These are phyloP conservation scores for Coemansia sp. DNA, from an alignment of 192 early-diverging fungal genomes.

Conservation along the genomic window DNA sequence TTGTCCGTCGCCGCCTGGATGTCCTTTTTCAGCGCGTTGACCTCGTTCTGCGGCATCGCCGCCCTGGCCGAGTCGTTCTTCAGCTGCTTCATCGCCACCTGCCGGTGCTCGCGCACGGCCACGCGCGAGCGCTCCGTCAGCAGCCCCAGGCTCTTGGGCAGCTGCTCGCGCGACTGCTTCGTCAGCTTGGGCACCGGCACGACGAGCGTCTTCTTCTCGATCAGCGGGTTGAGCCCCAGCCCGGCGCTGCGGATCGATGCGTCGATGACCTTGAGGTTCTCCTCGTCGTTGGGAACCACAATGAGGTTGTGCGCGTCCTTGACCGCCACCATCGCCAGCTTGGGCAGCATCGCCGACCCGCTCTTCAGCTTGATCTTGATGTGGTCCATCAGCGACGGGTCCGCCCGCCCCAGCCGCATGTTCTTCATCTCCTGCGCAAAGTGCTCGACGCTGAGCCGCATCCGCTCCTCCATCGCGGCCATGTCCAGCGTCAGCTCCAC, in stretches of 20 bases:
- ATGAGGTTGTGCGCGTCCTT: constrained; percentile 81
- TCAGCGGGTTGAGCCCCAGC: constrained; percentile 75
- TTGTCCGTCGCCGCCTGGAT: constrained; percentile 64
- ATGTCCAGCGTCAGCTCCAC: constrained; percentile 55
- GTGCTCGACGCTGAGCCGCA: constrained; percentile 55
- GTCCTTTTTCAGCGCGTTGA: constrained; percentile 58
- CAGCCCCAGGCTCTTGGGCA: constrained; percentile 60
- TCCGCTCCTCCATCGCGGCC: constrained; percentile 54
- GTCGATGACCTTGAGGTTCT: constrained; percentile 64
- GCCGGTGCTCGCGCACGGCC: constrained; percentile 63
- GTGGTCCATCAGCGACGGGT: constrained; percentile 71
- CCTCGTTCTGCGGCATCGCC: constrained; percentile 55
- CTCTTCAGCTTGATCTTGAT: constrained; percentile 60
- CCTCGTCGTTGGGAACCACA: constrained; percentile 71
- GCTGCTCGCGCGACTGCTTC: constrained; percentile 69
- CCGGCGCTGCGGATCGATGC: constrained; percentile 73
- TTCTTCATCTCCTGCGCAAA: constrained; percentile 64
- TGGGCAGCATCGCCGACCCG: constrained; percentile 55
- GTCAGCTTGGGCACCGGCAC: constrained; percentile 84
- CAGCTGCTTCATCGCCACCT: constrained; percentile 70
- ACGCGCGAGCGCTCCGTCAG: constrained; percentile 66
- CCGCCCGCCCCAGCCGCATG: constrained; percentile 67
- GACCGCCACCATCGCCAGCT: constrained; percentile 71
- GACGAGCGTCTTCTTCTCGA: constrained; percentile 63
- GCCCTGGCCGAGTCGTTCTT: constrained; percentile 61